Conservation (phyloP, 306 rosid genomes). For the barrel medic (Medicago truncatula) region MtrunA17r5.0-ANR NC_053046.1:4764501-4765000, state of each 20-base stretch:
- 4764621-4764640: background rate
- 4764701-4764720: constrained; percentile 51
- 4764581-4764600: constrained; percentile 1
- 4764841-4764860: background rate
- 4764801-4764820: background rate
- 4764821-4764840: background rate
- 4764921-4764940: background rate
- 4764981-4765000: constrained; percentile 18
- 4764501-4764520: constrained; percentile 62
- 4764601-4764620: background rate
- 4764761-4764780: constrained; percentile 51
- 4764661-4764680: background rate
- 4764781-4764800: constrained; percentile 17
- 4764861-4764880: background rate
- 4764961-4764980: constrained; percentile 14
- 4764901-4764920: background rate
- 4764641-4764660: background rate
- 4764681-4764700: constrained; percentile 59
- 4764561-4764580: background rate
- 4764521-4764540: constrained; percentile 71
- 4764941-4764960: background rate
- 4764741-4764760: constrained; percentile 70
- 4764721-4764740: constrained; percentile 56
- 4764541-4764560: constrained; percentile 68
- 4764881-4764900: background rate